These are phyloP conservation scores for Aleurites moluccanus DNA, from an alignment of 441 rosid genomes.

Conservation along the genomic window DNA sequence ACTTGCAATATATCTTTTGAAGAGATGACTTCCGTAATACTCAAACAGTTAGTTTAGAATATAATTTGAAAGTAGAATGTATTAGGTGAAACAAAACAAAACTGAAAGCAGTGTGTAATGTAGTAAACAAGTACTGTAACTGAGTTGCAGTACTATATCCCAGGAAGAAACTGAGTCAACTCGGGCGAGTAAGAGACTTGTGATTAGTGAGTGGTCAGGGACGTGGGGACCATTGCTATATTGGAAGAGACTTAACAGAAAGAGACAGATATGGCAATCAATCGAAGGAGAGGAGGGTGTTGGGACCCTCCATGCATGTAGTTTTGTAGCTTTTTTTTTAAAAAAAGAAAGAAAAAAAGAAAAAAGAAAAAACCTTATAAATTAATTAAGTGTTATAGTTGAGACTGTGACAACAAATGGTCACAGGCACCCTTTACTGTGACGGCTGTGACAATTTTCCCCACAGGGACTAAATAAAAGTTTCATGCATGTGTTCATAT, in stretches of 20 bases:
- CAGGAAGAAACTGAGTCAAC: constrained; percentile 18
- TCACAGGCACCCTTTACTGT: not conserved
- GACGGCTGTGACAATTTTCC: not conserved
- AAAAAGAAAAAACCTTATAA: not conserved
- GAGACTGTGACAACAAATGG: not conserved
- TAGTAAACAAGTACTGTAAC: not conserved
- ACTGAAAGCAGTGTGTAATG: not conserved
- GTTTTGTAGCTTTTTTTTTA: not conserved
- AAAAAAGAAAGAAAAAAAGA: no score
- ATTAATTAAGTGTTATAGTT: not conserved
- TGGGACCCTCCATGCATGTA: constrained; percentile 38
- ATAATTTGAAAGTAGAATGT: not conserved
- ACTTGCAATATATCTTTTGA: no score
- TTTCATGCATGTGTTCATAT: not conserved
- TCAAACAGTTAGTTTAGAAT: not conserved
- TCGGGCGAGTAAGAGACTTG: constrained; percentile 8
- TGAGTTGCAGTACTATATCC: constrained; percentile 11
- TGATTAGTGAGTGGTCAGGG: not conserved
- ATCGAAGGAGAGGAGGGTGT: not conserved
- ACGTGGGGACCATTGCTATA: constrained; percentile 24
- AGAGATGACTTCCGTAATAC: no score
- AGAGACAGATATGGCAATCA: constrained; percentile 34
- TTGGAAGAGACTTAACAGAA: constrained; percentile 30
- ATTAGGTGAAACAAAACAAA: constrained; percentile 20
- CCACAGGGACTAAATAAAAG: not conserved